Evolutionary conservation across 164 flowering plant species (phyloP).

Genomic region (Annona cherimola): DNA sequence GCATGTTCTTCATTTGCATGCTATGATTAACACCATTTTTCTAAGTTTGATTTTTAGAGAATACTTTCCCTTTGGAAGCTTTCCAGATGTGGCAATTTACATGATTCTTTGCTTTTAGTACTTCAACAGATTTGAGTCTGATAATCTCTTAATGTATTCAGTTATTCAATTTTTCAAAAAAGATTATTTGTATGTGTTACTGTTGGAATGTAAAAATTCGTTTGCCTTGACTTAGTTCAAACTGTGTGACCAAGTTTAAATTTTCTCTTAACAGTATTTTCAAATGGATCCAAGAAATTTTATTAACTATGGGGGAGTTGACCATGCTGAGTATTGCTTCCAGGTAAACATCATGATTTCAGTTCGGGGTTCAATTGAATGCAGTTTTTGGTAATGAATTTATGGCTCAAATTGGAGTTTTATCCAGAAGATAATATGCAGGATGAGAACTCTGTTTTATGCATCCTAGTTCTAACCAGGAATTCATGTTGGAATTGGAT

Average conservation of each 20-base stretch:
- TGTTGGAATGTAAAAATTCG: not conserved
- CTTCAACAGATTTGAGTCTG: not conserved
- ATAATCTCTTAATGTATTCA: not conserved
- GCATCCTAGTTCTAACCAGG: no score
- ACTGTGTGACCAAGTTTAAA: conserved; percentile 3
- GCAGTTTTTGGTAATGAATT: no score
- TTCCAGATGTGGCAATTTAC: not conserved
- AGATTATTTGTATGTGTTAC: not conserved
- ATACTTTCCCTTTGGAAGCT: not conserved
- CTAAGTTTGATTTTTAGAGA: not conserved
- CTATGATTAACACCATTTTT: not conserved
- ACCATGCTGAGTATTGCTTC: conserved; percentile 81
- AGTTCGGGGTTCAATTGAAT: no score
- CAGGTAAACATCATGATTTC: conserved; percentile 42
- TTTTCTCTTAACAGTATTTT: conserved; percentile 52
- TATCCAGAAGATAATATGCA: no score
- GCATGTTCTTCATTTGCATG: not conserved
- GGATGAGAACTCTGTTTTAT: no score
- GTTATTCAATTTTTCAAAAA: no score
- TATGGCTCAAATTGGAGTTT: no score
- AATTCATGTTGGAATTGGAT: no score
- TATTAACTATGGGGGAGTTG: conserved; percentile 68
- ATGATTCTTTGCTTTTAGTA: not conserved
- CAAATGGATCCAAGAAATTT: conserved; percentile 72
- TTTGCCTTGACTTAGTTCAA: not conserved